Evolutionary conservation across 2,329 filamentous ascomycete species (phyloP), one percentile per base, ranked within the genome.

Genomic region (Curvularia spicifera): DNA sequence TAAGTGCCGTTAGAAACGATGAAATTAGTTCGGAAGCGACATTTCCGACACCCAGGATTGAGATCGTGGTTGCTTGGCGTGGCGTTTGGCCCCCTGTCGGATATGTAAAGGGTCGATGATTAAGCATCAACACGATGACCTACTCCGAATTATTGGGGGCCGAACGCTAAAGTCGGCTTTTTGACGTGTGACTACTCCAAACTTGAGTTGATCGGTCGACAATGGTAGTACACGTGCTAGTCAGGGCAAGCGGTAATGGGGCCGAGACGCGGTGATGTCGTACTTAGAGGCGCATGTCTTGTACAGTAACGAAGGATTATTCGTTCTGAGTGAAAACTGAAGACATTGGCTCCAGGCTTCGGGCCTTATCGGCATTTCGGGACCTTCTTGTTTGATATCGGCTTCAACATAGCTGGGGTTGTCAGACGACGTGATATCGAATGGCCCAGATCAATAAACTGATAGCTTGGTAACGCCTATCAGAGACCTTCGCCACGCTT

Each of bases 91-190:
- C 44, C 44, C 44, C 44, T 31, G 18, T 9, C 44, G 29, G 18
- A 33, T 18, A 22, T 47, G 44, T 47, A 47, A 5, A 47, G 9
- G 3, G 29, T 47, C 29, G 29, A 47, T 47, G 44, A 47, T 47
- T 47, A 47, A 47, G 44, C 44, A 18, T 28, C 28, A 31, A 31
- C 6, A 33, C 28, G 28, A 47, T 47, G 44, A 47, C 44, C 29
- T 47, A 47, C 10, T 22, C 44, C 44, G 44, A 47, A 33, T 3
- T 24, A 24, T n/a, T 22, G 44, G 44, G 28, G 44, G 44, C 44
- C 42, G n/a, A 33, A 47, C n/a, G 20, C 28, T 13, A 47, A 33
- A 47, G 28, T 24, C 28, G 12, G 18, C 18, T 9, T 10, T 15
- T 47, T 18, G 6, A 24, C 3, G 9, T 7, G 18, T 13, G 5